A percentile compares a stretch with the other conserved stretches of the same genome.
phyloP scores from a whole-genome alignment of 768 basidiomycete genomes.

The Suillus cothurnatus region DNA sequence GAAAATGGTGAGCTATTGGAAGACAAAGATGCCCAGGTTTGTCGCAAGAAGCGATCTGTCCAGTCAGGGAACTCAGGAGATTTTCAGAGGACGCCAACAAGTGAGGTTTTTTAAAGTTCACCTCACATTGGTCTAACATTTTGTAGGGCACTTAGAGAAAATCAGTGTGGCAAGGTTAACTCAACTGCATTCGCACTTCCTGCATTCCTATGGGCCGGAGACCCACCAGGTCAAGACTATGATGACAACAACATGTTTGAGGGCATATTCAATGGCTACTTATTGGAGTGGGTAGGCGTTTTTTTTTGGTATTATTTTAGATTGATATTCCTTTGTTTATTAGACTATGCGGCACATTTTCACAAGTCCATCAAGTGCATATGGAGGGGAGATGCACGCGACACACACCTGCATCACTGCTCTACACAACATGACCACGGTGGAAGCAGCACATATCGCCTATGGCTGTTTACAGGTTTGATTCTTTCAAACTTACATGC shows the following conservation, averaged over 20 bases:
- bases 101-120: background rate
- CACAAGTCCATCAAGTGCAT: conserved; percentile 1
- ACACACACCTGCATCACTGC: conserved; percentile 9
- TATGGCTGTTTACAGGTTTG: conserved; percentile 17
- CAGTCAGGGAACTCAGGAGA: background rate
- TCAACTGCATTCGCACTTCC: background rate
- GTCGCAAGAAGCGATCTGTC: conserved; percentile 1
- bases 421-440: conserved; percentile 15
- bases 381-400: background rate
- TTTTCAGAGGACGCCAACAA: background rate
- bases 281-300: conserved; percentile 8
- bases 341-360: conserved; percentile 13
- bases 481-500: background rate
- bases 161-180: background rate
- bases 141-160: background rate
- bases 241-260: background rate
- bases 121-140: background rate
- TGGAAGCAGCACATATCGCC: conserved; percentile 13
- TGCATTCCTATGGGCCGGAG: background rate
- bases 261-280: conserved; percentile 9
- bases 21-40: background rate
- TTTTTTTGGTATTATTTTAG: background rate
- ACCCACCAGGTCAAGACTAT: background rate
- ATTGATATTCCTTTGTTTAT: background rate
- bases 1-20: conserved; percentile 3